phyloP scores from a whole-genome alignment of 345 rosid species.

The Dovyalis caffra region DNA sequence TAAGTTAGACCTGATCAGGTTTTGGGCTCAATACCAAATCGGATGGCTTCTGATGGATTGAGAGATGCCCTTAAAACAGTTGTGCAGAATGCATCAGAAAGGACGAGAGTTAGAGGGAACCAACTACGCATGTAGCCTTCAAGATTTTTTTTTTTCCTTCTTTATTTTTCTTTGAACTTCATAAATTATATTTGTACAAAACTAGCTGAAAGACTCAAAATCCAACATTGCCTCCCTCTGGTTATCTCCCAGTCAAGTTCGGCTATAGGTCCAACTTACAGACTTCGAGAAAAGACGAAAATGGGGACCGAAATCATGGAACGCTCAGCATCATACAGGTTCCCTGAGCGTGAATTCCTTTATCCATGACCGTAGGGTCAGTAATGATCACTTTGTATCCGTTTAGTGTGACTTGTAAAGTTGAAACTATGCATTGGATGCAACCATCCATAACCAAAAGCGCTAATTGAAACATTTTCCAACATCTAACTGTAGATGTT shows the following conservation, averaged over 20 bases:
- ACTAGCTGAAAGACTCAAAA: neutral
- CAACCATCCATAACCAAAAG: slow-evolving; percentile 4
- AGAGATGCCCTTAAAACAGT: neutral
- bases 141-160: too few relatives aligned
- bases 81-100: too few relatives aligned
- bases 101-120: too few relatives aligned
- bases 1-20: too few relatives aligned
- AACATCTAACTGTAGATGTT: neutral
- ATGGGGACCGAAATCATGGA: neutral
- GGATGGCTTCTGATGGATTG: too few relatives aligned
- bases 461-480: neutral
- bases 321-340: too few relatives aligned
- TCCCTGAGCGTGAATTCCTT: neutral
- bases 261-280: too few relatives aligned
- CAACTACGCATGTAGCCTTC: too few relatives aligned
- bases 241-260: neutral
- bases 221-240: neutral
- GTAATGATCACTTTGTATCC: neutral
- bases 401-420: slow-evolving; percentile 13
- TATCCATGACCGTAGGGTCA: neutral
- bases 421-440: slow-evolving; percentile 19
- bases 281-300: neutral
- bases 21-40: too few relatives aligned
- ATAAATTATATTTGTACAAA: neutral
- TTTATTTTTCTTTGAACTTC: neutral